Evolutionary conservation across 352 stramenopile species (phyloP).

Genomic region (Stramenopiles sp.): DNA sequence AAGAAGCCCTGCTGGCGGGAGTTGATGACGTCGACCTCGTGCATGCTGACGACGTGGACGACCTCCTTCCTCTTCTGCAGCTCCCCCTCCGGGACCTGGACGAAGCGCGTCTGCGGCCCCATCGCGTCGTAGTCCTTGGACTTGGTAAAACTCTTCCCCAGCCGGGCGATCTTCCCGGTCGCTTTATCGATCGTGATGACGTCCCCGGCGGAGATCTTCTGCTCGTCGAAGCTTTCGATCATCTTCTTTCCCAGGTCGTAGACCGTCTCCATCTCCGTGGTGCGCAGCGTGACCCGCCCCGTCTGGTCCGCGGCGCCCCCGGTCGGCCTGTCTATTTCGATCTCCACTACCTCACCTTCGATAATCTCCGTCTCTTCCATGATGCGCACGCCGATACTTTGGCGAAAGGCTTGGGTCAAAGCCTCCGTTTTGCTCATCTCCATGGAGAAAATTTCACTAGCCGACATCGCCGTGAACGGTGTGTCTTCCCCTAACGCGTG

Average conservation of each 20-base stretch:
- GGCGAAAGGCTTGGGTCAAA: slow-evolving; percentile 88
- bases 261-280: slow-evolving; percentile 99
- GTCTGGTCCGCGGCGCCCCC: slow-evolving; percentile 47
- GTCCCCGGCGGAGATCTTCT: slow-evolving; percentile 93
- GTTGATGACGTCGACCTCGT: slow-evolving; percentile 99
- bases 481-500: slow-evolving; percentile 91
- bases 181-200: slow-evolving; percentile 99
- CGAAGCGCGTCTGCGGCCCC: slow-evolving; percentile 59
- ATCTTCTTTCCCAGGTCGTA: slow-evolving; percentile 99
- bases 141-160: slow-evolving; percentile 87
- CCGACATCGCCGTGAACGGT: slow-evolving; percentile 93
- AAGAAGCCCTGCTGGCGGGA: slow-evolving; percentile 94
- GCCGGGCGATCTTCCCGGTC: slow-evolving; percentile 90
- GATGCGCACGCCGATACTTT: slow-evolving; percentile 90
- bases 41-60: slow-evolving; percentile 86
- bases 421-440: slow-evolving; percentile 99
- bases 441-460: slow-evolving; percentile 95
- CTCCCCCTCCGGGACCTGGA: slow-evolving; percentile 86
- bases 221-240: slow-evolving; percentile 96
- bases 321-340: slow-evolving; percentile 80
- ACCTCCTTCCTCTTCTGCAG: slow-evolving; percentile 96
- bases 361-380: slow-evolving; percentile 99
- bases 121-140: slow-evolving; percentile 96
- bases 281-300: slow-evolving; percentile 87
- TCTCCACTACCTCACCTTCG: slow-evolving; percentile 97